Evolutionary conservation across 2,329 filamentous ascomycete species (phyloP).

Genomic region (Neofusicoccum kwambonambiense): DNA sequence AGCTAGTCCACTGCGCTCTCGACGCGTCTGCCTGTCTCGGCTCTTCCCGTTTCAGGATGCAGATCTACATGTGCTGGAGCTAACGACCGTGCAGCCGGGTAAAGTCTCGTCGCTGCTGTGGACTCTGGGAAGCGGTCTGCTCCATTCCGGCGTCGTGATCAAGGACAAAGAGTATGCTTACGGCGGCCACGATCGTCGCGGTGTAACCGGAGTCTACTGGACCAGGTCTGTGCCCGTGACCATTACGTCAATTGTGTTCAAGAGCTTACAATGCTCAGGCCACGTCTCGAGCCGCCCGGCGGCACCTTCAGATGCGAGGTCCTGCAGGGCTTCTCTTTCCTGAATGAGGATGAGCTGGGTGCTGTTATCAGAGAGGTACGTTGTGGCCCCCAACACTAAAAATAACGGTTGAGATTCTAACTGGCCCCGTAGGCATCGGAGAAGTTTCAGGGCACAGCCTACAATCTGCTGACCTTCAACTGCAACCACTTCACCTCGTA

Average conservation of each 20-base stretch:
- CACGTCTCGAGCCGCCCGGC: constrained; percentile 69
- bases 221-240: constrained; percentile 50
- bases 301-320: constrained; percentile 74
- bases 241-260: background rate
- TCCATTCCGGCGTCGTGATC: constrained; percentile 82
- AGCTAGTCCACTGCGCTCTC: background rate
- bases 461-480: constrained; percentile 80
- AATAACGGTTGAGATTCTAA: constrained; percentile 19
- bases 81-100: constrained; percentile 56
- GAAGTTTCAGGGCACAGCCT: constrained; percentile 71
- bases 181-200: constrained; percentile 71
- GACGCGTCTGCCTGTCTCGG: background rate
- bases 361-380: constrained; percentile 58
- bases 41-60: constrained; percentile 9
- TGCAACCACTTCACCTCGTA: constrained; percentile 87
- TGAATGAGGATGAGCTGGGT: constrained; percentile 67
- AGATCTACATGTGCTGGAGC: background rate
- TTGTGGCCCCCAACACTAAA: background rate
- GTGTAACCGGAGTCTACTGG: constrained; percentile 79
- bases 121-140: constrained; percentile 72
- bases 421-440: constrained; percentile 57
- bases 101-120: constrained; percentile 74
- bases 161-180: constrained; percentile 80
- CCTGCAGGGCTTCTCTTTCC: constrained; percentile 75
- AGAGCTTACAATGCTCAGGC: constrained; percentile 32